phyloP scores from a whole-genome alignment of 306 rosid species.

The Vigna unguiculata region DNA sequence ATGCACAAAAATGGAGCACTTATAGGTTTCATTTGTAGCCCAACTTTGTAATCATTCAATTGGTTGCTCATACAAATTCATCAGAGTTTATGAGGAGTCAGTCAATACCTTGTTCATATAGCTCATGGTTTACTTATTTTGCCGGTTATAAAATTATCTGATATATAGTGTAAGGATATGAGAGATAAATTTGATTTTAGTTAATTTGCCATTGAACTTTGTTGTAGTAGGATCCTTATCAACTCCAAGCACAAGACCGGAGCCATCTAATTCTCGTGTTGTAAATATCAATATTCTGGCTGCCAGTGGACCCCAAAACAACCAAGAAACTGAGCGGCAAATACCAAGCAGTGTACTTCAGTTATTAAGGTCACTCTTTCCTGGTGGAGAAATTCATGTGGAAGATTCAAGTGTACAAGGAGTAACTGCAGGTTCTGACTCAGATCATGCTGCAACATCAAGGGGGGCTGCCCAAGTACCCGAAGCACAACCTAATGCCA shows the following conservation, averaged over 20 bases:
- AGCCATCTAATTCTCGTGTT: conserved; percentile 59
- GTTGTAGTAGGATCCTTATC: conserved; percentile 64
- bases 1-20: not conserved
- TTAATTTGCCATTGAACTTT: conserved; percentile 38
- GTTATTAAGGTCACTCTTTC: conserved; percentile 72
- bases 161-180: conserved; percentile 24
- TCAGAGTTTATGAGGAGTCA: conserved; percentile 2
- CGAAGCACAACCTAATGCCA: conserved; percentile 71
- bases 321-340: conserved; percentile 77
- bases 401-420: conserved; percentile 76
- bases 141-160: conserved; percentile 7
- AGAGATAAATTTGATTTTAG: not conserved
- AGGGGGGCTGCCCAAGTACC: conserved; percentile 50
- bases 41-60: conserved; percentile 26
- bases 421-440: conserved; percentile 48
- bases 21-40: conserved; percentile 2
- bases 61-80: conserved; percentile 11
- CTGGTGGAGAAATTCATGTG: conserved; percentile 87
- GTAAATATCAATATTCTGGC: conserved; percentile 70
- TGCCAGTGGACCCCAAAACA: conserved; percentile 75
- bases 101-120: conserved; percentile 18
- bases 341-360: conserved; percentile 68
- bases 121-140: conserved; percentile 6
- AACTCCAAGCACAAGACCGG: conserved; percentile 60
- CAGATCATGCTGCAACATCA: conserved; percentile 65